A percentile compares a stretch with the other conserved stretches of the same genome.
phyloP scores from a whole-genome alignment of 2,329 filamentous ascomycete genomes.

The Aquanectria penicillioides region DNA sequence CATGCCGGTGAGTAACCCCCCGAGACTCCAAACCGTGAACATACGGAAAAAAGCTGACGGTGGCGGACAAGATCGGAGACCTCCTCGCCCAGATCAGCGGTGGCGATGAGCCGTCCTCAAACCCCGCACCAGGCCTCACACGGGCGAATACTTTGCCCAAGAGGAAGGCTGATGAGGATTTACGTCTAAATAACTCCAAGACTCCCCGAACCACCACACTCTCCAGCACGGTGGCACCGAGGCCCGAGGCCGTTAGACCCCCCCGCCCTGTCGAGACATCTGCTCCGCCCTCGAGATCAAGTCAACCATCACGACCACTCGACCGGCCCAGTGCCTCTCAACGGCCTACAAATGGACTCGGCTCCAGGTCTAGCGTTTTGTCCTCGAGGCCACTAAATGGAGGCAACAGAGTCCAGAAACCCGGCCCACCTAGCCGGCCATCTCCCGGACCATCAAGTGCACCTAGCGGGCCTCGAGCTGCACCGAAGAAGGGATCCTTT shows the following conservation, averaged over 20 bases:
- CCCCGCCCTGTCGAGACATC: conserved; percentile 24
- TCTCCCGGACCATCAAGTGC: conserved; percentile 45
- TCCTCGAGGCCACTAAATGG: conserved; percentile 42
- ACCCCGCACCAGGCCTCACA: conserved; percentile 43
- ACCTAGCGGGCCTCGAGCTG: conserved; percentile 53
- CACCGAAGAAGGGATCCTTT: conserved; percentile 78
- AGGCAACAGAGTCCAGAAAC: conserved; percentile 37
- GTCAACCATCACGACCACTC: conserved; percentile 37
- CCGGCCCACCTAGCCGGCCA: conserved; percentile 34
- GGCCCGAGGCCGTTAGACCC: conserved; percentile 31
- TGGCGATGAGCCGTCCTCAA: conserved; percentile 53
- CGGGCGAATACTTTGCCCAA: conserved; percentile 53
- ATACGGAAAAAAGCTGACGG: conserved; percentile 34
- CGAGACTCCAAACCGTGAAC: conserved; percentile 2
- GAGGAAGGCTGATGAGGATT: conserved; percentile 67
- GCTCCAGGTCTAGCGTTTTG: conserved; percentile 31
- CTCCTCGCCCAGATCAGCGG: conserved; percentile 67
- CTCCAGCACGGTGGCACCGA: conserved; percentile 37
- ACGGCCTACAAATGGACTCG: conserved; percentile 27
- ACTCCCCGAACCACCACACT: conserved; percentile 47
- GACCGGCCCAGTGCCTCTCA: conserved; percentile 39
- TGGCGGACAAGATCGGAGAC: conserved; percentile 46
- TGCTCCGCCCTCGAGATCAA: conserved; percentile 29
- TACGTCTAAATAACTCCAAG: conserved; percentile 54
- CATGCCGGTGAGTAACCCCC: conserved; percentile 45